These are phyloP conservation scores for Hymenochaete sp. DNA, from an alignment of 1,284 basidiomycete species.

Conservation along the genomic window DNA sequence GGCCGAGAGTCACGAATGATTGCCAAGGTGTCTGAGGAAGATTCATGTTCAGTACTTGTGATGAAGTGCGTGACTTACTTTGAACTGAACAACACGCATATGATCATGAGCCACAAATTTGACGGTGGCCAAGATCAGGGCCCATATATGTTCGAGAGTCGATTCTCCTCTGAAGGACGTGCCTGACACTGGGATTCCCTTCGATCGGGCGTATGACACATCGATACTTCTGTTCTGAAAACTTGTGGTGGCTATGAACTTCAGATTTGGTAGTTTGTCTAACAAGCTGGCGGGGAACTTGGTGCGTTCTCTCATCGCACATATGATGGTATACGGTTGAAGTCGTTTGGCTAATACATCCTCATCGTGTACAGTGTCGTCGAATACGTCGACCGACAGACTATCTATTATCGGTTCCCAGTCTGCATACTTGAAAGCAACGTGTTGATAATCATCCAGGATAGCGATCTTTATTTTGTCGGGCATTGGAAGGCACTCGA, in stretches of 20 bases:
- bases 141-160: slow-evolving; percentile 58
- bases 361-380: slow-evolving; percentile 44
- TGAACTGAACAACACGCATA: slow-evolving; percentile 25
- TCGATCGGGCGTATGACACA: slow-evolving; percentile 35
- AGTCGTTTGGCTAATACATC: slow-evolving; percentile 42
- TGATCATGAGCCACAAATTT: slow-evolving; percentile 46
- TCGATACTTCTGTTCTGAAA: slow-evolving; percentile 44
- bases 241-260: slow-evolving; percentile 52
- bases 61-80: neutral
- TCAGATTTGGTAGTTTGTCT: slow-evolving; percentile 48
- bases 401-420: slow-evolving; percentile 38
- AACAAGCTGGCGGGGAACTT: slow-evolving; percentile 43
- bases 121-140: slow-evolving; percentile 49
- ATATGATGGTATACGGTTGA: slow-evolving; percentile 46
- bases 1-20: slow-evolving; percentile 40
- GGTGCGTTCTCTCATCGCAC: slow-evolving; percentile 60
- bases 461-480: slow-evolving; percentile 36
- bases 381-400: slow-evolving; percentile 38
- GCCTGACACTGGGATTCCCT: slow-evolving; percentile 49
- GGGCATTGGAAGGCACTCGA: no score
- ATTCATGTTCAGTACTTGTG: slow-evolving; percentile 25
- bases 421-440: slow-evolving; percentile 42
- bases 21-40: slow-evolving; percentile 46
- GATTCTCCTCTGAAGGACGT: slow-evolving; percentile 36
- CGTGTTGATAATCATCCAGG: slow-evolving; percentile 56